A percentile compares a stretch with the other conserved stretches of the same genome.
Conservation (phyloP, 2,329 filamentous ascomycete genomes). For the Neurospora sp. region DNA sequence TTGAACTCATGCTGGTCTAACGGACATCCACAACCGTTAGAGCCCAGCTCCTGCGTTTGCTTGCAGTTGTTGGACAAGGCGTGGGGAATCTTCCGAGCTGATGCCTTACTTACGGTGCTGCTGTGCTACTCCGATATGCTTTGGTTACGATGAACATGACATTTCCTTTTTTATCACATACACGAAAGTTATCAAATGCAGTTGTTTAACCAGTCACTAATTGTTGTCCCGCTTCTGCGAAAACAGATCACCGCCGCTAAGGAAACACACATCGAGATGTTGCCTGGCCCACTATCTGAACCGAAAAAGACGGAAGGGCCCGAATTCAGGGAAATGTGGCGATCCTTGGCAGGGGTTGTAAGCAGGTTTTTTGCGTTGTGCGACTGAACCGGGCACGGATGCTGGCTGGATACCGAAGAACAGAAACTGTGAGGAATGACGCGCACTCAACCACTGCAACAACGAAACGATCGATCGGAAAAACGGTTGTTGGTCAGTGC, state of each 20-base stretch:
- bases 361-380: neutral
- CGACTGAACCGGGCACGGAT: neutral
- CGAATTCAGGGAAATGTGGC: neutral
- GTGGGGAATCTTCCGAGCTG: neutral
- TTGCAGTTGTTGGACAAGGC: neutral
- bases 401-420: neutral
- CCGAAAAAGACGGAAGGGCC: neutral
- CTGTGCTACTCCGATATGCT: neutral
- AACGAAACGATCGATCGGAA: neutral
- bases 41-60: neutral
- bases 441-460: neutral
- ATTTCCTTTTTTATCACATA: neutral
- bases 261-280: neutral
- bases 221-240: neutral
- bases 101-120: neutral
- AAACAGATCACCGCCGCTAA: neutral
- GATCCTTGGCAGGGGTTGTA: neutral
- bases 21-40: neutral
- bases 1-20: neutral
- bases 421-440: neutral
- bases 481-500: neutral
- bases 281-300: neutral
- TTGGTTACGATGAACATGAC: neutral
- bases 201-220: neutral
- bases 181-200: neutral